Evolutionary conservation across 2,329 filamentous ascomycete species (phyloP).

Genomic region (Aquanectria penicillioides): DNA sequence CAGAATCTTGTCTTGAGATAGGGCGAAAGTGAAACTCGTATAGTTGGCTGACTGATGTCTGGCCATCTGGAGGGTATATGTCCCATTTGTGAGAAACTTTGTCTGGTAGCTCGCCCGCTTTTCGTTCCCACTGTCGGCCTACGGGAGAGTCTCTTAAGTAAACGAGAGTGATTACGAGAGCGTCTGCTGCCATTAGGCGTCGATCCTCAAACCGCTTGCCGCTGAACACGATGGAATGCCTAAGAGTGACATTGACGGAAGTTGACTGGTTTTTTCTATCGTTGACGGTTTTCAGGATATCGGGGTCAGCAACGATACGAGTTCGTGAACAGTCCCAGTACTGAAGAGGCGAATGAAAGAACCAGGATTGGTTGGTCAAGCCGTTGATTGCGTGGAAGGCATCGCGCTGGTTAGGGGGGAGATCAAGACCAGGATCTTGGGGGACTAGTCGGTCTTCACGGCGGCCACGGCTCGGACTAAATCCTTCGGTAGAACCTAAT

Average conservation of each 20-base stretch:
- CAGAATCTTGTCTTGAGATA: slow-evolving; percentile 72
- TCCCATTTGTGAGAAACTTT: slow-evolving; percentile 66
- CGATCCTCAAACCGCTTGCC: slow-evolving; percentile 80
- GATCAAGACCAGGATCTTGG: slow-evolving; percentile 45
- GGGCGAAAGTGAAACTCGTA: slow-evolving; percentile 85
- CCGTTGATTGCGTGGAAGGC: slow-evolving; percentile 68
- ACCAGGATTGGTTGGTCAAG: slow-evolving; percentile 73
- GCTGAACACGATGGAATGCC: slow-evolving; percentile 83
- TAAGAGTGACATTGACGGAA: slow-evolving; percentile 76
- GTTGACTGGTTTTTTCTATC: slow-evolving; percentile 69
- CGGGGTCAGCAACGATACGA: slow-evolving; percentile 65
- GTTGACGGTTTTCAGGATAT: slow-evolving; percentile 78
- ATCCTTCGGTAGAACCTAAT: slow-evolving; percentile 68
- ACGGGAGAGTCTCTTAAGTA: slow-evolving; percentile 73
- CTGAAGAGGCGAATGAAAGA: slow-evolving; percentile 83
- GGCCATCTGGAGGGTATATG: slow-evolving; percentile 70
- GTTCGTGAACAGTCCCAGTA: slow-evolving; percentile 79
- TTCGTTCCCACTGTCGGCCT: slow-evolving; percentile 72
- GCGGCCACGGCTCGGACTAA: slow-evolving; percentile 56
- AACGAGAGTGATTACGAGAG: slow-evolving; percentile 80
- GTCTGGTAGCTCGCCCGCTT: slow-evolving; percentile 62
- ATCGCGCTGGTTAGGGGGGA: slow-evolving; percentile 61
- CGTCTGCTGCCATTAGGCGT: slow-evolving; percentile 76
- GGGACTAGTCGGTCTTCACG: slow-evolving; percentile 40
- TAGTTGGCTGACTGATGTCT: slow-evolving; percentile 65